Evolutionary conservation across 192 early-diverging fungal species (phyloP), one percentile per base, ranked within the genome.

Genomic region (Chytriomyces confervae): DNA sequence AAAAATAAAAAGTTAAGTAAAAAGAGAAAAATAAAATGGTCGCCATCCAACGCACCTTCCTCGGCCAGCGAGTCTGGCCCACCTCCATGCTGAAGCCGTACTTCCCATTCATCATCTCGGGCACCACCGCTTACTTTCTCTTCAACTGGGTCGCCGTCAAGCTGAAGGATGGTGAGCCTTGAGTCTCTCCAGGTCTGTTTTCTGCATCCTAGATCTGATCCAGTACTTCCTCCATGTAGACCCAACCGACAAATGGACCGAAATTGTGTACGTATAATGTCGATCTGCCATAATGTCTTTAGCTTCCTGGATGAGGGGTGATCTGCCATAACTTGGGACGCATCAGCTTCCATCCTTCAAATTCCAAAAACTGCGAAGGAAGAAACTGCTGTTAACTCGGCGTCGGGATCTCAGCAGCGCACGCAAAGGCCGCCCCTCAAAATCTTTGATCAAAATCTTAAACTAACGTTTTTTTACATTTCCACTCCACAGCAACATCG

Each of bases 81-180:
- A 79, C 83, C 24, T 61, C 83, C 77, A 71, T 82, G 79, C 81
- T 88, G 50, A 85, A 84, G 78, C 63, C 85, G 46, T 88, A 88
- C 81, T 84, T 80, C 68, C 86, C 86, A 8, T 88, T 88, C 82
- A 75, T 88, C 61, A 78, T 88, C 61, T 81, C 83, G 18, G 84
- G 81, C 63, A 66, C 78, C 62, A 81, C 79, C 50, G 64, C 67
- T 27, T 84, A 63, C 83, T 84, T 81, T 67, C 68, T 81, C 60
- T 83, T 87, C 77, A 61, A 72, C 53, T 50, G 27, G 61, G 82
- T 79, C 53, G 84, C 82, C 80, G 82, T 79, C 50, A 69, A 61
- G 44, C 75, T 87, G 79, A 83, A 75, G 77, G 69, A 83, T 81
- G 81, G 86, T 87, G 76, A 73, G 80, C 10, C 53, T 57, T 46